Conservation (phyloP, 345 rosid species). For the Toxicodendron radicans region DNA sequence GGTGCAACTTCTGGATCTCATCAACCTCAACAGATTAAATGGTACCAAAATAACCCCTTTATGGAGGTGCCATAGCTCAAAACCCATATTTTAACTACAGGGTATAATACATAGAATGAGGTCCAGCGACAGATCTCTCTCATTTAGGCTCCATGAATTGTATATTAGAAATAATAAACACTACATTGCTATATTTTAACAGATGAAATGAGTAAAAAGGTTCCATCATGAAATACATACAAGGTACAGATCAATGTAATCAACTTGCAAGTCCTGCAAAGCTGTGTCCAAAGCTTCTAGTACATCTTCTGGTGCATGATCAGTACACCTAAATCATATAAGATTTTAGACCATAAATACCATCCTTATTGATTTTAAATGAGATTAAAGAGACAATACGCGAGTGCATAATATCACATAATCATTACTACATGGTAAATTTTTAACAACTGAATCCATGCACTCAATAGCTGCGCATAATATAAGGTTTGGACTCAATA, state of each 20-base stretch:
- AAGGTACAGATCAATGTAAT: slow-evolving; percentile 72
- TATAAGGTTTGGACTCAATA: not conserved
- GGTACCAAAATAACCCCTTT: too few relatives aligned
- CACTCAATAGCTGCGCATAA: not conserved
- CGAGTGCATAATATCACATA: not conserved
- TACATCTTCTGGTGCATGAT: slow-evolving; percentile 74
- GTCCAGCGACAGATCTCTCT: not conserved
- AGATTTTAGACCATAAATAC: not conserved
- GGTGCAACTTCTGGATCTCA: too few relatives aligned
- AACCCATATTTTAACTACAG: too few relatives aligned
- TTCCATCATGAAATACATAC: slow-evolving; percentile 33
- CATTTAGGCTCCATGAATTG: not conserved
- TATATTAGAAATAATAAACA: not conserved
- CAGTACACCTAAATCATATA: slow-evolving; percentile 40
- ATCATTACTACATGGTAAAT: not conserved
- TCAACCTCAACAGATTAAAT: too few relatives aligned
- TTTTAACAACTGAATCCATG: not conserved
- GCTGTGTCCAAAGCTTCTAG: slow-evolving; percentile 55
- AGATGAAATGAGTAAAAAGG: not conserved
- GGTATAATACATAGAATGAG: not conserved
- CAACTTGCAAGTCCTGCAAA: slow-evolving; percentile 62
- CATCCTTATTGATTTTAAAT: too few relatives aligned
- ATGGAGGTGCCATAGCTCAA: too few relatives aligned
- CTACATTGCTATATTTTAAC: not conserved
- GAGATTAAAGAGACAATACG: not conserved